Percentiles rank a stretch among this genome's conserved stretches.
Evolutionary conservation across 768 basidiomycete species (phyloP).

Genomic region (Exidia glandulosa): DNA sequence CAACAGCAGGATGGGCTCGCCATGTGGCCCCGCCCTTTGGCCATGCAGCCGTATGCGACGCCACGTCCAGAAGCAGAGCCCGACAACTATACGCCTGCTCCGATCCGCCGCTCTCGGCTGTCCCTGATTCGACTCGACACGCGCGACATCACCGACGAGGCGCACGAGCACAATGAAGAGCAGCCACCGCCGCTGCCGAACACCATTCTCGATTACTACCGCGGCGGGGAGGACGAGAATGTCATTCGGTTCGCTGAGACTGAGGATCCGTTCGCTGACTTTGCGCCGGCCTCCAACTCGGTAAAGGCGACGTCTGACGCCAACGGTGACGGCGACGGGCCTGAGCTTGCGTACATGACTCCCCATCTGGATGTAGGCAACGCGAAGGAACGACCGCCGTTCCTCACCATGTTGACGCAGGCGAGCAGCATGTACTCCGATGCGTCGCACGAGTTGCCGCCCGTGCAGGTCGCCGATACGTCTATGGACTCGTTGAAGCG

Average conservation of each 20-base stretch:
- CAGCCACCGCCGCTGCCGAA: neutral
- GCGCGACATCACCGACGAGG: neutral
- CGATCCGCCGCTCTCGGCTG: neutral
- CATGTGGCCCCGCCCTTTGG: no score
- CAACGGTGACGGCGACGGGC: no score
- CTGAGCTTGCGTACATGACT: no score
- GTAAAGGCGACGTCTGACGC: no score
- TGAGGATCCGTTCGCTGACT: neutral
- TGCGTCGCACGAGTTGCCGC: neutral
- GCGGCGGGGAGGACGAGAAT: neutral
- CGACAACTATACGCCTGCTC: neutral
- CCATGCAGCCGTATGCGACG: neutral
- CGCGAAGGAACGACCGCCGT: neutral
- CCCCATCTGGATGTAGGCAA: neutral
- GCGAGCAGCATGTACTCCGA: neutral
- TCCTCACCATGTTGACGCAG: neutral
- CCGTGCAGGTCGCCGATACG: neutral
- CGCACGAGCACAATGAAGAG: neutral
- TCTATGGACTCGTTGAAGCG: neutral
- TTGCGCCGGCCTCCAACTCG: no score
- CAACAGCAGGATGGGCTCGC: neutral
- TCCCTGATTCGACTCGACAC: neutral
- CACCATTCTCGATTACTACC: neutral
- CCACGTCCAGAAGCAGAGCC: neutral
- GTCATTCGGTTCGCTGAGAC: no score